Evolutionary conservation across 495 filamentous ascomycete genomes (phyloP).

Genomic region (Penicillium goetzii): DNA sequence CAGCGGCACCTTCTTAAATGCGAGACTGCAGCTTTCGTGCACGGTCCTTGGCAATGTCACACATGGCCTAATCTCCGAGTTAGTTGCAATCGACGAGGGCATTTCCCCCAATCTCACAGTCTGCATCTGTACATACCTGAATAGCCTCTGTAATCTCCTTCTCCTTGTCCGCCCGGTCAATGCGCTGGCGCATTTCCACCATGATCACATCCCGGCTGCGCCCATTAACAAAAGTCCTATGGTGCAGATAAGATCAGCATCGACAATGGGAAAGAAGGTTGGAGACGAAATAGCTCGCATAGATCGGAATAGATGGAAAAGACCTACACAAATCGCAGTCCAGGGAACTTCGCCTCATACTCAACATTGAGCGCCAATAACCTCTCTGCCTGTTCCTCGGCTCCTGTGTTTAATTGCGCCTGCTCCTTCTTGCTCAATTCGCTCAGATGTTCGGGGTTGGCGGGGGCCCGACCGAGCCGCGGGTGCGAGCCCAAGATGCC

Average conservation of each 20-base stretch:
- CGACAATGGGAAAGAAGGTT: neutral
- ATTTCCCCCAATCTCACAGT: neutral
- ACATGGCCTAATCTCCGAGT: slow-evolving; percentile 61
- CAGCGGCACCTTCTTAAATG: slow-evolving; percentile 18
- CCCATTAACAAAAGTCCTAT: slow-evolving; percentile 86
- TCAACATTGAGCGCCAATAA: slow-evolving; percentile 65
- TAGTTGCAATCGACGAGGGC: neutral
- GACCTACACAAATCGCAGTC: slow-evolving; percentile 81
- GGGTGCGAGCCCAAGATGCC: slow-evolving; percentile 87
- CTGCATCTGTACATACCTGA: slow-evolving; percentile 55
- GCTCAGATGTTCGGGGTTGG: slow-evolving; percentile 66
- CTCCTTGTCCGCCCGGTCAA: slow-evolving; percentile 66
- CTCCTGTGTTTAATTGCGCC: slow-evolving; percentile 64
- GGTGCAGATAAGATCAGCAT: slow-evolving; percentile 20
- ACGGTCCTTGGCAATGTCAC: slow-evolving; percentile 69
- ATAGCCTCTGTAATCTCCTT: slow-evolving; percentile 76
- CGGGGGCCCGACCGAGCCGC: slow-evolving; percentile 68
- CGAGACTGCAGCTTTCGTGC: slow-evolving; percentile 53
- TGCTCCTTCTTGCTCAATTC: slow-evolving; percentile 80
- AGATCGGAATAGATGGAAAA: neutral
- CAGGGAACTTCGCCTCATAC: slow-evolving; percentile 83
- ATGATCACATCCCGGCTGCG: slow-evolving; percentile 73
- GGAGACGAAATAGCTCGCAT: neutral
- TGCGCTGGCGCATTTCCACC: slow-evolving; percentile 81
- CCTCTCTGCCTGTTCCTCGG: slow-evolving; percentile 55